Evolutionary conservation across 441 rosid genomes (phyloP), one percentile per base, ranked within the genome.

Genomic region (Jatropha multifida): DNA sequence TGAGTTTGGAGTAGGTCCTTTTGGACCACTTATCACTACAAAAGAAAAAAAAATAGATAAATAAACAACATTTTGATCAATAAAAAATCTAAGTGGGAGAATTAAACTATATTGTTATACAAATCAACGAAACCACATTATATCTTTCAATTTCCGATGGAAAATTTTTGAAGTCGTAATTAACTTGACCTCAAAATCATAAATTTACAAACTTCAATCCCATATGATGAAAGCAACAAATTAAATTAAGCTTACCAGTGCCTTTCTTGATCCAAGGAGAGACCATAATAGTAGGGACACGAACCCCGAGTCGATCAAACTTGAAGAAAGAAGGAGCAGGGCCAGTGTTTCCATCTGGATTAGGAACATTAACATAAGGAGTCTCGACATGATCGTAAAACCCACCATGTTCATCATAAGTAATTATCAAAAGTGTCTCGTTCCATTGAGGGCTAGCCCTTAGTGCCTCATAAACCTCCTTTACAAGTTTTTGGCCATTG

Each of bases 231-330:
- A 66, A 20, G 32, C 20, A 58, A 27, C 5, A 40, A 65, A 55
- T 44, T 40, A 73, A 52, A 32, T 18, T 13, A 52, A 73, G 62
- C 81, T 82, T 78, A 94, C 96, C 97, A 61, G 92, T 90, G 69
- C 99, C 90, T 85, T 94, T 93, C 85, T 88, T 87, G 83, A 95
- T 91, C 98, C 98, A 93, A 74, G 99, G 99, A 48, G 99, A 95
- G 70, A 92, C 89, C 99, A 94, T 92, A 41, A 95, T 93, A 15
- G 98, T 93, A 0, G 99, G 98, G 46, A 93, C 97, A 27, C 98
- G 94, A 77, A 95, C 98, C 14, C 98, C 99, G 60, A 95, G 90
- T 77, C 97, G 85, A 68, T 95, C 96, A 48, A 95, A 93, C 84
- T 93, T 93, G 86, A 95, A 91, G 83, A 95, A 93, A 74, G 67